phyloP scores from a whole-genome alignment of 1,139 yeast genomes.

The Yamadazyma diddensiae region DNA sequence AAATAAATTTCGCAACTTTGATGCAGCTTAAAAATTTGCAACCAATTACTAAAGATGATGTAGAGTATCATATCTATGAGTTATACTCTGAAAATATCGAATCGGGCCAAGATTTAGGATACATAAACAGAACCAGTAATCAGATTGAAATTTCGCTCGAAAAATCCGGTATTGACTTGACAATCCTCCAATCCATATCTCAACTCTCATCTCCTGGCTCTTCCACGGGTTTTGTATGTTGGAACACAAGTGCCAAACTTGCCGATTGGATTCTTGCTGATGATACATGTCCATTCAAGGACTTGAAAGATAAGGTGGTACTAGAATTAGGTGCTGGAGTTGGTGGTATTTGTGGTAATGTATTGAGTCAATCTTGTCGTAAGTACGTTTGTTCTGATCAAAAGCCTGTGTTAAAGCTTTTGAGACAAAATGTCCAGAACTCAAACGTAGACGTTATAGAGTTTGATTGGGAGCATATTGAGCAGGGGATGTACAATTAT shows the following conservation, averaged over 20 bases:
- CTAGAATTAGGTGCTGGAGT: constrained; percentile 70
- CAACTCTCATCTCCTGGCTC: constrained; percentile 41
- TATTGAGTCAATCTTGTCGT: constrained; percentile 35
- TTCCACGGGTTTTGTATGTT: constrained; percentile 68
- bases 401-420: constrained; percentile 49
- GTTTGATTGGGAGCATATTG: constrained; percentile 64
- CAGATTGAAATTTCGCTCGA: constrained; percentile 32
- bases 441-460: constrained; percentile 42
- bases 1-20: constrained; percentile 5
- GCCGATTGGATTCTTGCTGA: constrained; percentile 49
- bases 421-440: constrained; percentile 39
- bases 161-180: constrained; percentile 25
- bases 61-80: constrained; percentile 49
- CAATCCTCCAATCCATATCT: constrained; percentile 41
- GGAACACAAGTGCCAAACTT: constrained; percentile 54
- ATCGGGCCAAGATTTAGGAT: constrained; percentile 45
- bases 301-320: constrained; percentile 20
- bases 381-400: constrained; percentile 64
- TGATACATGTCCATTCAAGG: constrained; percentile 22
- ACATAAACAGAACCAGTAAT: constrained; percentile 35
- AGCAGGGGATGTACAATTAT: constrained; percentile 27
- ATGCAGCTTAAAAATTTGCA: constrained; percentile 1
- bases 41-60: constrained; percentile 4
- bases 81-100: constrained; percentile 38
- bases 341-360: constrained; percentile 52